These are phyloP conservation scores for Pseudogymnoascus destructans DNA, from an alignment of 2,329 filamentous ascomycete genomes.

Conservation along the genomic window DNA sequence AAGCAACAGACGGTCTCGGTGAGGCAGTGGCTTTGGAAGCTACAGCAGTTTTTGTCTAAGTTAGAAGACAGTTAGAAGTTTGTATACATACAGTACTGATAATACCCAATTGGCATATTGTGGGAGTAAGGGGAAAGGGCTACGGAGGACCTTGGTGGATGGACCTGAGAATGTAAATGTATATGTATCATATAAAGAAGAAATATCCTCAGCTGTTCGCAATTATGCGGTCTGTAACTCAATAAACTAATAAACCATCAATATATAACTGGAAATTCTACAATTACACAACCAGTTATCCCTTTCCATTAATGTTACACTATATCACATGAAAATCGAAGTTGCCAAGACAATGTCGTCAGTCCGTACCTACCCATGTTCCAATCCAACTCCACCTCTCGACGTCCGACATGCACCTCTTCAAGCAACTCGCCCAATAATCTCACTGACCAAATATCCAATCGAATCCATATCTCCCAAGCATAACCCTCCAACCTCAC, in stretches of 20 bases:
- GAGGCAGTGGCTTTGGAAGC: constrained; percentile 41
- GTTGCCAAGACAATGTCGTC: neutral
- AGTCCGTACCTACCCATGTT: neutral
- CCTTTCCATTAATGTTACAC: neutral
- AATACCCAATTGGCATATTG: neutral
- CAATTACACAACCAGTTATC: neutral
- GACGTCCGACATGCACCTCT: neutral
- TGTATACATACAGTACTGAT: neutral
- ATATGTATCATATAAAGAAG: neutral
- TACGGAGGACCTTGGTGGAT: neutral
- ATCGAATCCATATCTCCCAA: neutral
- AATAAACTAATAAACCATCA: neutral
- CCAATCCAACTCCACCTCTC: neutral
- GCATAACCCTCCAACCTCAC: neutral
- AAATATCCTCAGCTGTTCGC: neutral
- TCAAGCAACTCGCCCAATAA: neutral
- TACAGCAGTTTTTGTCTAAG: neutral
- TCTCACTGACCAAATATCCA: neutral
- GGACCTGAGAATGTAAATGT: neutral
- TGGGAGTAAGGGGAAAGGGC: neutral
- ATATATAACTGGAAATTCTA: neutral
- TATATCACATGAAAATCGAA: neutral
- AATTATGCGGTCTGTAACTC: neutral
- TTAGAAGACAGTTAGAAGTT: neutral
- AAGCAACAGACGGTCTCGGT: constrained; percentile 32